phyloP scores from a whole-genome alignment of 371 early-diverging fungal species.

The Rhizopus sp. region DNA sequence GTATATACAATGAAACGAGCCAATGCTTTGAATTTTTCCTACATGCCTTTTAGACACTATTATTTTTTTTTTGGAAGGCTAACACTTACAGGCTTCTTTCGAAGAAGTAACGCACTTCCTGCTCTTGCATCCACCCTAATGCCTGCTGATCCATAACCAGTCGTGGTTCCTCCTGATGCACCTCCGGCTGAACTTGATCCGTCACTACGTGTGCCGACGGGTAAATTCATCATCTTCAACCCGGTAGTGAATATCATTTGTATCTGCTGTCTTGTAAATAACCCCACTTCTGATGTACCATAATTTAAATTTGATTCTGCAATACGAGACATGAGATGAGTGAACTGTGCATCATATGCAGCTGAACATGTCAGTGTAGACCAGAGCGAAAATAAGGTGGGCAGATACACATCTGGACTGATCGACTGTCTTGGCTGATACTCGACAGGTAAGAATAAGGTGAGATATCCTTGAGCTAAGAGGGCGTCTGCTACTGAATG shows the following conservation, averaged over 20 bases:
- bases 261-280: conserved; percentile 71
- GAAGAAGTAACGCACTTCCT: conserved; percentile 44
- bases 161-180: conserved; percentile 36
- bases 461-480: conserved; percentile 59
- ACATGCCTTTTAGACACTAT: conserved; percentile 1
- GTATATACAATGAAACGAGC: conserved; percentile 82
- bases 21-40: conserved; percentile 64
- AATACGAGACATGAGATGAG: conserved; percentile 69
- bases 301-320: conserved; percentile 58
- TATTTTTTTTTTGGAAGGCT: background rate
- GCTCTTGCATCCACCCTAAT: conserved; percentile 43
- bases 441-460: conserved; percentile 61
- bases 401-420: conserved; percentile 67
- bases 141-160: conserved; percentile 38
- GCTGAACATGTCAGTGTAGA: conserved; percentile 60
- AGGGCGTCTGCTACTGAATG: conserved; percentile 57
- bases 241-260: conserved; percentile 70
- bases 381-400: conserved; percentile 84
- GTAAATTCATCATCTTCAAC: conserved; percentile 72
- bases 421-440: conserved; percentile 30
- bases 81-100: conserved; percentile 38
- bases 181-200: conserved; percentile 38
- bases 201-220: conserved; percentile 70
- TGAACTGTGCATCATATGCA: conserved; percentile 64
- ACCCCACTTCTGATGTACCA: conserved; percentile 35